These are phyloP conservation scores for Beauveria medogensis DNA, from an alignment of 2,329 filamentous ascomycete species.

Conservation along the genomic window DNA sequence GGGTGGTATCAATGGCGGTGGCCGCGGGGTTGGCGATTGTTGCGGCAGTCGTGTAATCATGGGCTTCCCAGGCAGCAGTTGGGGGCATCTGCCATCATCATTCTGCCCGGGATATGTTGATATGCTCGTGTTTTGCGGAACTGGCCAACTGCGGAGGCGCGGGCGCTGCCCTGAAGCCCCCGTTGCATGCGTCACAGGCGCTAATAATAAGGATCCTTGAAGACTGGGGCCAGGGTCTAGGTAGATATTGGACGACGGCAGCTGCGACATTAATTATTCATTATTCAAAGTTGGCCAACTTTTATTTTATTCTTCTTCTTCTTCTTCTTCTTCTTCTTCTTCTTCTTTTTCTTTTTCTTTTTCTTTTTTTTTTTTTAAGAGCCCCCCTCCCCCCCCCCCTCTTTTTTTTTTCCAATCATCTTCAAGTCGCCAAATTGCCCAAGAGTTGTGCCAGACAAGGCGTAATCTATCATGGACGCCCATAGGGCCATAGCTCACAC, in stretches of 20 bases:
- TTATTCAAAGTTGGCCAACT: too few species aligned
- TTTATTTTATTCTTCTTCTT: not conserved
- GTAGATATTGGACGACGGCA: not conserved
- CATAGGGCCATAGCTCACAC: not conserved
- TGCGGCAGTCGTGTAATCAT: not conserved
- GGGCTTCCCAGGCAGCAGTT: not conserved
- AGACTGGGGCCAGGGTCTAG: not conserved
- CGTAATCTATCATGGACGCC: too few species aligned
- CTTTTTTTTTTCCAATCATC: too few species aligned
- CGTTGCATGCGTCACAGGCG: conserved; percentile 6
- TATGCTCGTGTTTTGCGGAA: not conserved
- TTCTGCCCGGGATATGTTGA: not conserved
- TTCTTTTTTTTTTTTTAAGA: not conserved
- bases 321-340: not conserved
- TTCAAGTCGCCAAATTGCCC: too few species aligned
- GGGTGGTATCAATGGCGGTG: not conserved
- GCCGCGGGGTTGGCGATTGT: not conserved
- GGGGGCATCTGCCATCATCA: not conserved
- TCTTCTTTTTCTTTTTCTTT: too few species aligned
- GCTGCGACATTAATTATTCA: not conserved
- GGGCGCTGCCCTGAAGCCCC: not conserved
- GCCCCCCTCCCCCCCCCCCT: too few species aligned
- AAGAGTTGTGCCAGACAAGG: too few species aligned
- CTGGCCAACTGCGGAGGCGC: not conserved
- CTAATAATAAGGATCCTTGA: not conserved